Base-by-base conservation (phyloP, 805 yeast species). In the Pichia cephalocereana region DNA sequence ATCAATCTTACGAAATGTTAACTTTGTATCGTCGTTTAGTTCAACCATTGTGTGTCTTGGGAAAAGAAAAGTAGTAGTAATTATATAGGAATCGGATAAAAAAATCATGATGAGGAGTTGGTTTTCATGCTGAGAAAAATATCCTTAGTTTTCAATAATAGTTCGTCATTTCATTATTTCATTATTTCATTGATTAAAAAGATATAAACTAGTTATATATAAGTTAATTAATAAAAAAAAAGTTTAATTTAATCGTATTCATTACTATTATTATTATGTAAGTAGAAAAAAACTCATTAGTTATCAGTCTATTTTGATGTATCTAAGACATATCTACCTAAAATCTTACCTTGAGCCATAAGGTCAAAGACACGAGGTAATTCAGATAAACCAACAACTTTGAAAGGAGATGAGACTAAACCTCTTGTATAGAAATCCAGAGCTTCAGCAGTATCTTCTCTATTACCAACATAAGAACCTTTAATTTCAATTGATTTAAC, bases 241-340 rank as follows among this genome's bases (percentile, higher is more conserved):
- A n/a, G n/a, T n/a, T n/a, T n/a, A n/a, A n/a, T n/a, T 23, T 23
- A 6, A 23, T 23, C 26, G 7, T 23, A 23, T 23, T 23, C 26
- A 23, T 23, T 23, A 23, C 5, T 23, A 5, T 23, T 23, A 23
- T 23, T 23, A 6, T 23, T 23, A 23, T 23, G 5, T 23, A 19
- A 19, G 23, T 19, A 23, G 26, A 4, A 31, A 11, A 31, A 31
- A 12, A 31, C 14, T 11, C 14, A 31, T 4, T 12, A 34, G 8
- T 34, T 34, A 34, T 7, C 2, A n/a, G 40, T 42, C 69, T 70
- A 82, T 65, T 79, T 78, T 52, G 75, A 64, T 44, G 86, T 81
- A 72, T 88, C 96, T 56, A 88, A 82, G 50, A 88, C 96, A 65
- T 83, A 82, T 71, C 96, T 80, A 61, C 96, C 96, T 59, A 82